Evolutionary conservation across 2,329 filamentous ascomycete species (phyloP).

Genomic region (Aureobasidium melanogenum): DNA sequence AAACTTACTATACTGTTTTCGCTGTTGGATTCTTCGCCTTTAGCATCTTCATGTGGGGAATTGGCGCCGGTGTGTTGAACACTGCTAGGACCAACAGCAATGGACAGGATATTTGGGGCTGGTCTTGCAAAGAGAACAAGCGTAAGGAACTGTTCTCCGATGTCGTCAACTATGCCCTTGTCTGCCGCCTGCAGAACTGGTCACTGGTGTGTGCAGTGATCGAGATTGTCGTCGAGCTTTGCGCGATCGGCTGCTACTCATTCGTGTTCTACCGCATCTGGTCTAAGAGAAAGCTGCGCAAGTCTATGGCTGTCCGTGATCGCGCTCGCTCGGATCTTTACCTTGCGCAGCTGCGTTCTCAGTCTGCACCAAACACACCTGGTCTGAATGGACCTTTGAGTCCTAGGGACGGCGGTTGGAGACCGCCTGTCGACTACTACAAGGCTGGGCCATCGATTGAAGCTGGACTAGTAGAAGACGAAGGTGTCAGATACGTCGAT

Average conservation of each 20-base stretch:
- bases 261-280: constrained; percentile 97
- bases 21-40: constrained; percentile 89
- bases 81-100: constrained; percentile 61
- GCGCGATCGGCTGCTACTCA: constrained; percentile 87
- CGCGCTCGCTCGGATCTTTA: constrained; percentile 91
- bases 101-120: constrained; percentile 93
- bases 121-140: constrained; percentile 89
- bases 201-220: constrained; percentile 93
- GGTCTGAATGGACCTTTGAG: constrained; percentile 63
- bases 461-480: constrained; percentile 34
- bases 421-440: constrained; percentile 35
- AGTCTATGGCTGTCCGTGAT: constrained; percentile 94
- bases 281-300: constrained; percentile 88
- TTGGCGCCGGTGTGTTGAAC: constrained; percentile 78
- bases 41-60: constrained; percentile 84
- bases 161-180: constrained; percentile 77
- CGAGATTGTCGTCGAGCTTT: constrained; percentile 84
- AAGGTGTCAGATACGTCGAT: constrained; percentile 55
- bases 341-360: constrained; percentile 57
- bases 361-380: constrained; percentile 91
- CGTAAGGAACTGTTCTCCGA: constrained; percentile 67
- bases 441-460: constrained; percentile 28
- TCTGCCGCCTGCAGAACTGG: constrained; percentile 95
- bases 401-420: constrained; percentile 45
- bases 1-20: constrained; percentile 92